These are phyloP conservation scores for Plasmodium sp. DNA, from an alignment of 169 alveolate genomes.

Conservation along the genomic window DNA sequence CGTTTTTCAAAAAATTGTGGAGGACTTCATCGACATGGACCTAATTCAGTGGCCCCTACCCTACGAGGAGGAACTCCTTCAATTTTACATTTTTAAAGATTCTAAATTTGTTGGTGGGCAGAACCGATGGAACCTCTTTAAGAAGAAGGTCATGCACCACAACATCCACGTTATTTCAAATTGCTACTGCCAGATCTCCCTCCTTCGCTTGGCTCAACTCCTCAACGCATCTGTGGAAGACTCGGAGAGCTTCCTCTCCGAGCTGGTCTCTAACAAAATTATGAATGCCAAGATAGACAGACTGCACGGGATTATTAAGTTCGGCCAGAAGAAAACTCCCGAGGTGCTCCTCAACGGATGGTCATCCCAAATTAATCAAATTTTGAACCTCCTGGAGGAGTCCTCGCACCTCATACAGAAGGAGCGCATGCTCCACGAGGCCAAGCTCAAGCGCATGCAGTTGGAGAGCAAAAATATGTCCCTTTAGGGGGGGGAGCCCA, in stretches of 20 bases:
- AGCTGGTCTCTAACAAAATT: conserved; percentile 77
- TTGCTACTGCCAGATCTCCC: conserved; percentile 76
- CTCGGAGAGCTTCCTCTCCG: conserved; percentile 73
- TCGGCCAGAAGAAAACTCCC: conserved; percentile 78
- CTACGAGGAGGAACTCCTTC: conserved; percentile 66
- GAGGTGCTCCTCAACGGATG: conserved; percentile 78
- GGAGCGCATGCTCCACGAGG: conserved; percentile 75
- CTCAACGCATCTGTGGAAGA: conserved; percentile 74
- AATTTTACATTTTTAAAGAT: conserved; percentile 45
- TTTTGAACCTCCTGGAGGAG: conserved; percentile 66
- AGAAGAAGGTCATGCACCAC: conserved; percentile 85
- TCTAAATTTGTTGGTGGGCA: conserved; percentile 59
- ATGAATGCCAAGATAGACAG: conserved; percentile 82
- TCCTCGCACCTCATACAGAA: conserved; percentile 73
- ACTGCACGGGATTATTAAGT: conserved; percentile 77
- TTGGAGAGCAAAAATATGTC: conserved; percentile 47
- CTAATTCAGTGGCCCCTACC: conserved; percentile 76
- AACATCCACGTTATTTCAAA: conserved; percentile 79
- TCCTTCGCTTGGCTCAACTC: conserved; percentile 76
- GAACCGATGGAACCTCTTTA: conserved; percentile 68
- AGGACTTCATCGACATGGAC: conserved; percentile 78
- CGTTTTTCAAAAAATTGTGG: conserved; percentile 58
- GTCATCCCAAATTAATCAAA: conserved; percentile 70
- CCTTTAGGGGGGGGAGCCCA: background rate
- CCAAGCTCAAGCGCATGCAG: conserved; percentile 57